A percentile compares a stretch with the other conserved stretches of the same genome.
Conservation (phyloP, 768 basidiomycete species). For the Filobasidium floriforme region DNA sequence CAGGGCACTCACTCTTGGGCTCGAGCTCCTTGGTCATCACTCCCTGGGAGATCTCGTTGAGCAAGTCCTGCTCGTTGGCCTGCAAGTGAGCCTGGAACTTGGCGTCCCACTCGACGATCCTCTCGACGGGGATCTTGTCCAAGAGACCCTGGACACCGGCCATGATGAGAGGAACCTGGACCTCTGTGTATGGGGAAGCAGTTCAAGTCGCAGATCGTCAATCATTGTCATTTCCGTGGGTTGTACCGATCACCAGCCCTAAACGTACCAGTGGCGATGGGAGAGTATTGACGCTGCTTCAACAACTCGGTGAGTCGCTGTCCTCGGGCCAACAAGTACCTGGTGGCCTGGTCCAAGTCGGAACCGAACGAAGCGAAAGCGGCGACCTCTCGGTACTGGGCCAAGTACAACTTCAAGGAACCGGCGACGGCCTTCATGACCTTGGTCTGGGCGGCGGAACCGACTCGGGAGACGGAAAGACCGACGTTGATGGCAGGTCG, state of each 20-base stretch:
- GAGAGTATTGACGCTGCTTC: slow-evolving; percentile 89
- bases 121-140: slow-evolving; percentile 87
- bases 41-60: slow-evolving; percentile 76
- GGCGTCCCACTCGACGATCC: slow-evolving; percentile 57
- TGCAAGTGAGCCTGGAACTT: slow-evolving; percentile 84
- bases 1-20: slow-evolving; percentile 54
- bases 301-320: slow-evolving; percentile 87
- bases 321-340: slow-evolving; percentile 96
- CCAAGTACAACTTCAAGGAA: slow-evolving; percentile 98
- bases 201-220: too few species aligned
- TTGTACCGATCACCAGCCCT: too few species aligned
- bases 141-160: slow-evolving; percentile 99
- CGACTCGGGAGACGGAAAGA: slow-evolving; percentile 99
- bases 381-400: slow-evolving; percentile 99
- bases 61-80: slow-evolving; percentile 63
- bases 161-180: slow-evolving; percentile 98
- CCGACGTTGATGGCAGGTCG: slow-evolving; percentile 99
- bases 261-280: slow-evolving; percentile 17
- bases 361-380: slow-evolving; percentile 86
- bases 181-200: slow-evolving; percentile 49
- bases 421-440: slow-evolving; percentile 99
- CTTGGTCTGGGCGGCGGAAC: slow-evolving; percentile 98
- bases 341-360: slow-evolving; percentile 97
- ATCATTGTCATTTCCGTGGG: too few species aligned
- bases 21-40: slow-evolving; percentile 80